Evolutionary conservation across 495 filamentous ascomycete species (phyloP).

Genomic region (Astrothelium subdiscretum): DNA sequence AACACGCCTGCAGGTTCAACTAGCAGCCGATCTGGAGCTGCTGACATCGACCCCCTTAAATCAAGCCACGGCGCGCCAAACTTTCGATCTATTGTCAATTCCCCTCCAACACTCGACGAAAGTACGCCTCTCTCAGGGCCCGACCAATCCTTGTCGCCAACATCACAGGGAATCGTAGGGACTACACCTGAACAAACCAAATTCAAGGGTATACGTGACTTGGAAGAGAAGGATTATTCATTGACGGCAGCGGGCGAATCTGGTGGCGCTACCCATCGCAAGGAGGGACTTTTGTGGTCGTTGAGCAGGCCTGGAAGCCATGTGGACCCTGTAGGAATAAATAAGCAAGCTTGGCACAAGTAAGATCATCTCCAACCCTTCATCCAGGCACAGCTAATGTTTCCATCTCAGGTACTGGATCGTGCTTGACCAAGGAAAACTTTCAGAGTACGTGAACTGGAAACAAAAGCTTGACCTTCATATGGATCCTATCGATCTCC

Average conservation of each 20-base stretch:
- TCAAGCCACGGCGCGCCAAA: neutral
- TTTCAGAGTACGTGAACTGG: constrained; percentile 99
- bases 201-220: constrained; percentile 79
- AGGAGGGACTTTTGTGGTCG: constrained; percentile 93
- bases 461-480: constrained; percentile 94
- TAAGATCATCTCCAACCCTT: constrained; percentile 39
- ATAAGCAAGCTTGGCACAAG: constrained; percentile 99
- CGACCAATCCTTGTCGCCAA: neutral
- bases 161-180: neutral
- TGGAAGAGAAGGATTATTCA: constrained; percentile 66
- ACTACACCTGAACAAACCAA: constrained; percentile 44
- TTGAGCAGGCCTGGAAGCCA: constrained; percentile 87
- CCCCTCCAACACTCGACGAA: neutral
- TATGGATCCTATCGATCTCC: constrained; percentile 95
- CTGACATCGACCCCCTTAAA: neutral
- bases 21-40: neutral
- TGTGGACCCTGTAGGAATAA: constrained; percentile 85
- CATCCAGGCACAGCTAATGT: neutral
- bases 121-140: neutral
- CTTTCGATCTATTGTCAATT: neutral
- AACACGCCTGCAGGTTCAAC: neutral
- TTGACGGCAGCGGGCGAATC: constrained; percentile 27
- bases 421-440: constrained; percentile 86
- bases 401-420: constrained; percentile 73
- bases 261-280: constrained; percentile 47